phyloP scores from a whole-genome alignment of 129 eudicot species.

The Artemisia annua region DNA sequence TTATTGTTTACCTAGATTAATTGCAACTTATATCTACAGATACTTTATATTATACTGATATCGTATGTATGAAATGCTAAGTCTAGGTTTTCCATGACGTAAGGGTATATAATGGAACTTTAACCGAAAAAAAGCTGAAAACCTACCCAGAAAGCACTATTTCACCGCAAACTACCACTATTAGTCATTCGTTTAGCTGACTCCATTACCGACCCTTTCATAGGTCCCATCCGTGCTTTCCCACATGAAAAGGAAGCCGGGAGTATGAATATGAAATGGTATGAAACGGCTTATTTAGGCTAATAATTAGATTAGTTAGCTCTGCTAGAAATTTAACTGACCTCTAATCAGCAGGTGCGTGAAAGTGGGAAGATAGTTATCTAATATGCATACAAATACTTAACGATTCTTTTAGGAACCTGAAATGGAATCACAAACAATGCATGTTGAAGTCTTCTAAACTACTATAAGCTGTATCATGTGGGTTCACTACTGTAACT shows the following conservation, averaged over 20 bases:
- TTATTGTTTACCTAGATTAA: not conserved
- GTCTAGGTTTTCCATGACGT: not conserved
- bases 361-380: not conserved
- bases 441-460: not conserved
- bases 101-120: constrained; percentile 2
- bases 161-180: not conserved
- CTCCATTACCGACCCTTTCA: not conserved
- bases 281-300: not conserved
- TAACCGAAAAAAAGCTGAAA: not conserved
- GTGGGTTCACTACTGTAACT: not conserved
- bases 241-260: not conserved
- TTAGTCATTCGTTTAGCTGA: not conserved
- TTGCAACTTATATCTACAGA: not conserved
- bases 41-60: not conserved
- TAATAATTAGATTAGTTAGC: not conserved
- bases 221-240: not conserved
- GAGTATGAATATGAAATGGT: constrained; percentile 3
- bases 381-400: not conserved
- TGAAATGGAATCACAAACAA: not conserved
- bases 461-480: not conserved
- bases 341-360: not conserved
- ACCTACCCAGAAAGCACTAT: constrained; percentile 11
- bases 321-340: not conserved
- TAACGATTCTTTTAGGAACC: not conserved
- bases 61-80: not conserved